A percentile compares a stretch with the other conserved stretches of the same genome.
phyloP scores from a whole-genome alignment of 306 rosid species.

The Pterocarpus santalinus region DNA sequence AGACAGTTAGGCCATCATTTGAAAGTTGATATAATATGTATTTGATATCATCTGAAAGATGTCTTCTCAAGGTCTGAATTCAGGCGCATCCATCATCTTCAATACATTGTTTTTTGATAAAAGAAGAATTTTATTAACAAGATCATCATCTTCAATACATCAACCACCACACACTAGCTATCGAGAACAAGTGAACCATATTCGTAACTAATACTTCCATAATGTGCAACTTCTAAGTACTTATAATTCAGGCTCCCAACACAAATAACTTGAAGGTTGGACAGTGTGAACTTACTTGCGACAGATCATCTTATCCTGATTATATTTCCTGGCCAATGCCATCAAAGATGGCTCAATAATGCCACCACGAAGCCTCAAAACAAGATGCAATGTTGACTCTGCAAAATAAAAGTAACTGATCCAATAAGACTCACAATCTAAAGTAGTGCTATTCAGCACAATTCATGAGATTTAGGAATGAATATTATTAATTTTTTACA shows the following conservation, averaged over 20 bases:
- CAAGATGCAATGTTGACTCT: conserved; percentile 98
- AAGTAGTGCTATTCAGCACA: background rate
- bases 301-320: conserved; percentile 95
- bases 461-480: background rate
- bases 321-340: conserved; percentile 97
- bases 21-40: background rate
- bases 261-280: background rate
- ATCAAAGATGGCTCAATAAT: conserved; percentile 96
- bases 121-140: no score
- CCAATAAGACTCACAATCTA: conserved; percentile 17
- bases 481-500: background rate
- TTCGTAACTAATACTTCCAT: background rate
- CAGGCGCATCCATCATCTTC: no score
- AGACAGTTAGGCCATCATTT: background rate
- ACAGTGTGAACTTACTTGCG: conserved; percentile 79
- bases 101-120: no score
- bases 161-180: background rate
- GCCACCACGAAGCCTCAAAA: conserved; percentile 99
- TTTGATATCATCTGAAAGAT: background rate
- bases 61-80: no score
- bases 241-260: background rate
- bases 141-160: background rate
- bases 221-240: background rate
- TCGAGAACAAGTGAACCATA: background rate
- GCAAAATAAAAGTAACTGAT: conserved; percentile 32